Evolutionary conservation across 2,329 filamentous ascomycete species (phyloP).

Genomic region (Talaromyces sp.): DNA sequence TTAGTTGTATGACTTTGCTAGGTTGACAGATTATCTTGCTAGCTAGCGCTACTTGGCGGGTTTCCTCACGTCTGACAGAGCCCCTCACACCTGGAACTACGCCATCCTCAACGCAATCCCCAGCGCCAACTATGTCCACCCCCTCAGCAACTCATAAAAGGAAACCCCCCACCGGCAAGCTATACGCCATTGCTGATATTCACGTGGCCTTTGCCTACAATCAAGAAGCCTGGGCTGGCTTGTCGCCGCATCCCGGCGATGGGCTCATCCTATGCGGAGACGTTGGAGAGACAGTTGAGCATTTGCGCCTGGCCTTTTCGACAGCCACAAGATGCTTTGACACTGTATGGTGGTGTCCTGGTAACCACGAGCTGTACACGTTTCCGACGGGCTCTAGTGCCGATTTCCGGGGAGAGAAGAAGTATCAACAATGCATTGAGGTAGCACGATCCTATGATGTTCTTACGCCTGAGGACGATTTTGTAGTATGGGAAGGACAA

Average conservation of each 20-base stretch:
- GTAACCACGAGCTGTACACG: conserved; percentile 12
- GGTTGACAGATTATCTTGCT: neutral
- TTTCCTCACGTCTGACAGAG: neutral
- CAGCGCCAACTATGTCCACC: conserved; percentile 1
- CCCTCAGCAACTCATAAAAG: neutral
- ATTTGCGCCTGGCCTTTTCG: conserved; percentile 9
- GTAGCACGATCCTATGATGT: conserved; percentile 8
- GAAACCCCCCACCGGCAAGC: conserved; percentile 4
- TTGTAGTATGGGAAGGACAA: conserved; percentile 9
- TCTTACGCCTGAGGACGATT: conserved; percentile 10
- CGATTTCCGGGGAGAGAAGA: conserved; percentile 6
- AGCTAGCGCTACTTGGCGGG: neutral
- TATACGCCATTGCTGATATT: conserved; percentile 11
- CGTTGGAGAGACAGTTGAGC: conserved; percentile 10
- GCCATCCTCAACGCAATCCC: neutral
- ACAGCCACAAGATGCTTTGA: conserved; percentile 6
- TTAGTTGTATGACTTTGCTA: too few relatives aligned
- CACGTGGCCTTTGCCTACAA: conserved; percentile 7
- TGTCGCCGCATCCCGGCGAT: conserved; percentile 11
- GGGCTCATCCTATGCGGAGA: conserved; percentile 11
- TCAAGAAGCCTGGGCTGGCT: conserved; percentile 6
- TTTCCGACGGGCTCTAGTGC: conserved; percentile 6
- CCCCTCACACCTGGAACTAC: neutral
- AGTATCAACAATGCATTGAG: conserved; percentile 12
- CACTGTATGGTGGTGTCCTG: conserved; percentile 13